Evolutionary conservation across 495 filamentous ascomycete species (phyloP).

Genomic region (Podospora anserina): DNA sequence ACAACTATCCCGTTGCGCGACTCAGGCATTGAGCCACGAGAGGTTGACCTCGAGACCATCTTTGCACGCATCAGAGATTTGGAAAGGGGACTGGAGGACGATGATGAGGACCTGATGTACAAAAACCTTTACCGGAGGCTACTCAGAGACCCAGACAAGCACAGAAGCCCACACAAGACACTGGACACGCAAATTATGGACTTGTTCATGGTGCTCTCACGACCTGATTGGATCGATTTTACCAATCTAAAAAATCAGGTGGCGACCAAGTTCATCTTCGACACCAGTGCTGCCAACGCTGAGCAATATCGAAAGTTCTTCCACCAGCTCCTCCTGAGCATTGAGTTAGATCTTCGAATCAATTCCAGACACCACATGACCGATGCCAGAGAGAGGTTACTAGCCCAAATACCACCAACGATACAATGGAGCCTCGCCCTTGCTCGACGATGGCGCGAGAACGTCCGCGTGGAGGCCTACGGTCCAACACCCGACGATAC

Average conservation of each 20-base stretch:
- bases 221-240: slow-evolving; percentile 66
- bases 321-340: slow-evolving; percentile 66
- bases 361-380: slow-evolving; percentile 51
- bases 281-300: slow-evolving; percentile 44
- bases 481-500: slow-evolving; percentile 44
- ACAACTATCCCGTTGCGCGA: slow-evolving; percentile 49
- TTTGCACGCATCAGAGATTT: slow-evolving; percentile 55
- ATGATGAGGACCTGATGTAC: slow-evolving; percentile 54
- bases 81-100: slow-evolving; percentile 55
- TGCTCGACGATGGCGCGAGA: slow-evolving; percentile 64
- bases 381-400: slow-evolving; percentile 53
- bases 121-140: slow-evolving; percentile 50
- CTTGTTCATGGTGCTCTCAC: slow-evolving; percentile 60
- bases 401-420: slow-evolving; percentile 58
- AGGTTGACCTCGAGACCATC: slow-evolving; percentile 50
- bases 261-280: slow-evolving; percentile 50
- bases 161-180: slow-evolving; percentile 48
- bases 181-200: slow-evolving; percentile 67
- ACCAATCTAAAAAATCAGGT: slow-evolving; percentile 61
- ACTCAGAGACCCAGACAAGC: slow-evolving; percentile 51
- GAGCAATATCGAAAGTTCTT: slow-evolving; percentile 59
- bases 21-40: slow-evolving; percentile 49
- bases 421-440: slow-evolving; percentile 68
- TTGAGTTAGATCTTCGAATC: slow-evolving; percentile 64
- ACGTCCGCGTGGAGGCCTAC: slow-evolving; percentile 56